Evolutionary conservation across 495 filamentous ascomycete genomes (phyloP).

Genomic region (Aspergillus heteromorphus): DNA sequence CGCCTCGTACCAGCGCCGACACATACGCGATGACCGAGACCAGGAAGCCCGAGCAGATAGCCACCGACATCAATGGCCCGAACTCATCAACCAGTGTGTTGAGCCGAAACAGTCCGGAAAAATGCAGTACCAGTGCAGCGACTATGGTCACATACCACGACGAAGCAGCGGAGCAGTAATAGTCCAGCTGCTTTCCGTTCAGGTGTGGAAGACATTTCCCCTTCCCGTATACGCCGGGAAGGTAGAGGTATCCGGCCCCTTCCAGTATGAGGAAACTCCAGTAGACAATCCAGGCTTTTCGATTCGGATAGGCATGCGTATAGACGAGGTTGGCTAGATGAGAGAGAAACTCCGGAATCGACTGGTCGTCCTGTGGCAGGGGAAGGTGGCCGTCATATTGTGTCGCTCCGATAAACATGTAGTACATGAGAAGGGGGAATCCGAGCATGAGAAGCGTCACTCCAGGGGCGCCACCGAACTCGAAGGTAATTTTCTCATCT

Average conservation of each 20-base stretch:
- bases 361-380: constrained; percentile 53
- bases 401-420: constrained; percentile 92
- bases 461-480: constrained; percentile 81
- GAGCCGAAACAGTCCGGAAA: constrained; percentile 71
- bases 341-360: constrained; percentile 54
- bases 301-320: constrained; percentile 68
- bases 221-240: constrained; percentile 72
- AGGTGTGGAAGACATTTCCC: constrained; percentile 78
- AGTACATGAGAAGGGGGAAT: constrained; percentile 91
- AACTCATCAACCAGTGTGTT: constrained; percentile 88
- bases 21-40: constrained; percentile 73
- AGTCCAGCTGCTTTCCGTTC: constrained; percentile 69
- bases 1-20: constrained; percentile 70
- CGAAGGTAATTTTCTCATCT: constrained; percentile 39
- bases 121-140: constrained; percentile 59
- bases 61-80: constrained; percentile 77
- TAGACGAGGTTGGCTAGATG: constrained; percentile 63
- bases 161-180: constrained; percentile 80
- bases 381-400: constrained; percentile 83
- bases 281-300: constrained; percentile 77
- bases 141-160: constrained; percentile 78
- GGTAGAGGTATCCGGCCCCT: constrained; percentile 63
- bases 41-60: constrained; percentile 79
- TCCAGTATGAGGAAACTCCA: constrained; percentile 80
- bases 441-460: constrained; percentile 72